Percentiles rank a stretch among this genome's conserved stretches.
Evolutionary conservation across 169 alveolate genomes (phyloP).

Genomic region (Toxoplasma gondii): DNA sequence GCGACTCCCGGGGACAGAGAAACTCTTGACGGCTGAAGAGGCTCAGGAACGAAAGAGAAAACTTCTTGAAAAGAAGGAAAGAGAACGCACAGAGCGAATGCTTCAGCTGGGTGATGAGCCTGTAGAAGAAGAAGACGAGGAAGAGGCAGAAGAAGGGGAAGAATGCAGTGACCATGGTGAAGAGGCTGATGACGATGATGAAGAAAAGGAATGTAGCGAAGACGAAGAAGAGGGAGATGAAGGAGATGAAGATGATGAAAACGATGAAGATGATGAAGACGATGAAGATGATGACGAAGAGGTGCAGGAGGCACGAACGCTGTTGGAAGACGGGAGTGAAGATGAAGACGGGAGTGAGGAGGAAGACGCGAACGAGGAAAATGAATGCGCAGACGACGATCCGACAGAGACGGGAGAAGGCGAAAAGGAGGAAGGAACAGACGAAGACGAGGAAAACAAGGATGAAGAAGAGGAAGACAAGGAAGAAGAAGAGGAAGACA

Average conservation of each 20-base stretch:
- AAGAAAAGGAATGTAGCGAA: background rate
- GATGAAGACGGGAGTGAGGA: background rate
- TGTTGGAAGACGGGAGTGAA: background rate
- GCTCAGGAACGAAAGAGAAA: background rate
- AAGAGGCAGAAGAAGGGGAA: background rate
- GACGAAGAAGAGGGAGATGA: background rate
- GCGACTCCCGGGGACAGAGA: conserved; percentile 44
- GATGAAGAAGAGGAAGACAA: background rate
- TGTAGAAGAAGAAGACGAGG: background rate
- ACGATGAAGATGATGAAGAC: background rate
- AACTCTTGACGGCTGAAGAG: conserved; percentile 51
- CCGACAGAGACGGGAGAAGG: background rate
- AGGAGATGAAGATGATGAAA: background rate
- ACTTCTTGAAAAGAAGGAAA: conserved; percentile 33
- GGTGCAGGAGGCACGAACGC: background rate
- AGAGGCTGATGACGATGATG: background rate
- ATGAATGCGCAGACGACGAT: background rate
- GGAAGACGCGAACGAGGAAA: background rate
- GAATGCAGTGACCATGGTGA: background rate
- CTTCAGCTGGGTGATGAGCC: conserved; percentile 16
- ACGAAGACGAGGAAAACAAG: background rate
- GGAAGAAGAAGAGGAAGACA: background rate
- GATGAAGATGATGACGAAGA: background rate
- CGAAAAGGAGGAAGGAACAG: background rate
- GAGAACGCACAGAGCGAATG: conserved; percentile 40